Evolutionary conservation across 2,329 filamentous ascomycete genomes (phyloP).

Genomic region (Neofusicoccum umdonicola): DNA sequence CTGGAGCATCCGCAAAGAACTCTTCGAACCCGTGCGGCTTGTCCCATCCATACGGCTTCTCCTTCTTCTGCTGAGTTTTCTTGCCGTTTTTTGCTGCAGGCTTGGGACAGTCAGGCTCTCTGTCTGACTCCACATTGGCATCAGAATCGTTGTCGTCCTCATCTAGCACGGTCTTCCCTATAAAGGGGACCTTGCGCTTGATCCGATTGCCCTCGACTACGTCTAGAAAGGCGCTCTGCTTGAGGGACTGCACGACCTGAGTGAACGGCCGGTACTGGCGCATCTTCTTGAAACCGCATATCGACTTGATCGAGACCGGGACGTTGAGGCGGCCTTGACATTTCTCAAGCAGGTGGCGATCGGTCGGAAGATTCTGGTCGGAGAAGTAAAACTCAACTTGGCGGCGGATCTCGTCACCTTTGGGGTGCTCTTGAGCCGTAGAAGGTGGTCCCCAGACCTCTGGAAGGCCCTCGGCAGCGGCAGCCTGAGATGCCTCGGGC

Average conservation of each 20-base stretch:
- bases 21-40: conserved; percentile 57
- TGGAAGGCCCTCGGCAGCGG: not conserved
- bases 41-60: conserved; percentile 15
- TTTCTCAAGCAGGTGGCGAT: conserved; percentile 43
- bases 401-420: conserved; percentile 21
- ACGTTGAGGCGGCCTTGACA: conserved; percentile 41
- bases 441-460: not conserved
- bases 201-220: conserved; percentile 44
- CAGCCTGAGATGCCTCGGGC: not conserved
- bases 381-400: conserved; percentile 53
- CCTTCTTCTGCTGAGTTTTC: not conserved
- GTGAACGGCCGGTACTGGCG: conserved; percentile 40
- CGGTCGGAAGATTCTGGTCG: conserved; percentile 46
- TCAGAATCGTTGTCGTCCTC: conserved; percentile 16
- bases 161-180: conserved; percentile 31
- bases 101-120: conserved; percentile 3
- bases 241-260: conserved; percentile 42
- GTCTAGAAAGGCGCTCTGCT: conserved; percentile 42
- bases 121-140: conserved; percentile 12
- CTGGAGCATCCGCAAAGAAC: conserved; percentile 74
- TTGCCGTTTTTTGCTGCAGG: not conserved
- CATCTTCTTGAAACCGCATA: conserved; percentile 48
- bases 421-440: conserved; percentile 19
- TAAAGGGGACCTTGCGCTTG: conserved; percentile 42
- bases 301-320: conserved; percentile 43